A percentile compares a stretch with the other conserved stretches of the same genome.
Evolutionary conservation across 352 stramenopile genomes (phyloP).

Genomic region (Phytopythium mirpurense): DNA sequence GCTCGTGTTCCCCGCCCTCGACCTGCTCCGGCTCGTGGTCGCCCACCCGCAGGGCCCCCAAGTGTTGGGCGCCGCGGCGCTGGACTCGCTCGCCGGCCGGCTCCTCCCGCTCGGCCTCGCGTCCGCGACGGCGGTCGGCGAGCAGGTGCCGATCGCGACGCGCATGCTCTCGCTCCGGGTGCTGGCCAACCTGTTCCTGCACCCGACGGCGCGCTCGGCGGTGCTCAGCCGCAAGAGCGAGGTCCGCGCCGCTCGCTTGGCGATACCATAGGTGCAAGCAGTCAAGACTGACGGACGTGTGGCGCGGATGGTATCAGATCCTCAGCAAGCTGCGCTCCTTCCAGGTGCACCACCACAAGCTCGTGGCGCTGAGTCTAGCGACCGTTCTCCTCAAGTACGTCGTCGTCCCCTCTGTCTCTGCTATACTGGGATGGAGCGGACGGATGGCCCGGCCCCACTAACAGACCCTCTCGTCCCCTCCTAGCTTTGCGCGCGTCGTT

Average conservation of each 20-base stretch:
- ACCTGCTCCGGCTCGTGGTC: conserved; percentile 88
- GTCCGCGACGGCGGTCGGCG: conserved; percentile 11
- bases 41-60: conserved; percentile 82
- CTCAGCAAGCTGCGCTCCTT: conserved; percentile 41
- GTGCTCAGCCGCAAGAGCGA: conserved; percentile 51
- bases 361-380: conserved; percentile 56
- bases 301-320: conserved; percentile 15
- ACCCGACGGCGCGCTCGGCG: conserved; percentile 33
- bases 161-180: conserved; percentile 73
- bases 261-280: too few relatives aligned
- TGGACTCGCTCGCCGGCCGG: conserved; percentile 29
- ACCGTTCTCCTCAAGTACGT: conserved; percentile 75
- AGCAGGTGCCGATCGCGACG: conserved; percentile 51
- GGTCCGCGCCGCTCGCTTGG: conserved; percentile 13
- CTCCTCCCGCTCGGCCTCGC: conserved; percentile 36
- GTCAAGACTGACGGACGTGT: neutral
- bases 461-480: too few relatives aligned
- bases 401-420: too few relatives aligned
- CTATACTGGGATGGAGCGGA: too few relatives aligned
- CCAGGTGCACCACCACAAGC: conserved; percentile 50
- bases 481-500: conserved; percentile 43
- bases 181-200: conserved; percentile 72
- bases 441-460: too few relatives aligned
- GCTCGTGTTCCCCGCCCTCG: conserved; percentile 87
- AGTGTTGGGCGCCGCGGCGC: conserved; percentile 25